Percentiles rank a stretch among this genome's conserved stretches.
Evolutionary conservation across 495 filamentous ascomycete species (phyloP).

Genomic region (Filosporella fistucella): DNA sequence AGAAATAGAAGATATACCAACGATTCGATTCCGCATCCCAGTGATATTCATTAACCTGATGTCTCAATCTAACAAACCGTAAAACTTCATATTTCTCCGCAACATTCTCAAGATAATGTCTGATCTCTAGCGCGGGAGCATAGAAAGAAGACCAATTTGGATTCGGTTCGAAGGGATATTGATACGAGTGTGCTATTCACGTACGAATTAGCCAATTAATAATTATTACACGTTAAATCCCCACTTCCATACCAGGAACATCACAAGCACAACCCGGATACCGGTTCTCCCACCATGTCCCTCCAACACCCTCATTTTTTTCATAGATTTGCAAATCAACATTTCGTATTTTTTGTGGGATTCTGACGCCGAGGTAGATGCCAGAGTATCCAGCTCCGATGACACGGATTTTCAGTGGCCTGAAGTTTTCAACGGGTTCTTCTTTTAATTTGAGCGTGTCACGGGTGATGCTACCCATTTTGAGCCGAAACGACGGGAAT

Average conservation of each 20-base stretch:
- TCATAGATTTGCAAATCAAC: conserved; percentile 60
- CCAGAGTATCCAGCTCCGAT: conserved; percentile 46
- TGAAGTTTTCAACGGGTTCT: conserved; percentile 36
- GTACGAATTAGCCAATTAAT: no score
- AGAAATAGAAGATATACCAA: conserved; percentile 49
- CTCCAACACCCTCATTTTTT: conserved; percentile 66
- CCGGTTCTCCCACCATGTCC: conserved; percentile 55
- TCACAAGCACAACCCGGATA: no score
- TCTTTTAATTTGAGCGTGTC: no score
- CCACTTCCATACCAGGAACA: conserved; percentile 69
- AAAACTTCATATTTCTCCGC: conserved; percentile 51
- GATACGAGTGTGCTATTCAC: conserved; percentile 55
- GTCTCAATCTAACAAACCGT: conserved; percentile 35
- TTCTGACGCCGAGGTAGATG: conserved; percentile 35
- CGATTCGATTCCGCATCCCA: conserved; percentile 44
- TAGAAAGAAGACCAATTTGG: conserved; percentile 56
- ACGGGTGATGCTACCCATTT: no score
- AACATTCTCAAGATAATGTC: conserved; percentile 47
- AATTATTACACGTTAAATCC: no score
- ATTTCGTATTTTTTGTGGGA: conserved; percentile 19
- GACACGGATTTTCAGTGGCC: conserved; percentile 39
- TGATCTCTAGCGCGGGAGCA: conserved; percentile 51
- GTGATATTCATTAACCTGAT: conserved; percentile 29
- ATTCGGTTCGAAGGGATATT: conserved; percentile 50
- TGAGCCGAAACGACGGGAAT: no score